Evolutionary conservation across 2,329 filamentous ascomycete genomes (phyloP).

Genomic region (Paracoccidioides brasiliensis): DNA sequence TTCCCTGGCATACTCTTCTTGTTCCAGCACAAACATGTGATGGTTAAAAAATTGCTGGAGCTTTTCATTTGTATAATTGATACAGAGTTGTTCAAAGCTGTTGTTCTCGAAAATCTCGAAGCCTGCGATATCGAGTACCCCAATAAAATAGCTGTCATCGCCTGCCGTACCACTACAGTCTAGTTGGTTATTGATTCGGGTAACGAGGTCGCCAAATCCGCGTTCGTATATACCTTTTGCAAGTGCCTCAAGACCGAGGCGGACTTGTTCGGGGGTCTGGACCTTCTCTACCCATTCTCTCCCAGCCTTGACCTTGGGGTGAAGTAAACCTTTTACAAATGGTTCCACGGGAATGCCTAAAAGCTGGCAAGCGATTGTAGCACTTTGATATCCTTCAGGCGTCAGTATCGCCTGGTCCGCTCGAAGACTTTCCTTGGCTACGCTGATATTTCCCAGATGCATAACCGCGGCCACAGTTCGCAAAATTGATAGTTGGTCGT

Average conservation of each 20-base stretch:
- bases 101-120: slow-evolving; percentile 99
- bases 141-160: slow-evolving; percentile 91
- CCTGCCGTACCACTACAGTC: slow-evolving; percentile 70
- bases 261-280: slow-evolving; percentile 92
- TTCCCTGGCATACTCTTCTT: slow-evolving; percentile 93
- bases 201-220: slow-evolving; percentile 83
- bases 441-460: slow-evolving; percentile 81
- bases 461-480: slow-evolving; percentile 81
- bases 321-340: slow-evolving; percentile 77
- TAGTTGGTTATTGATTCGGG: slow-evolving; percentile 79
- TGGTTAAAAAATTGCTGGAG: slow-evolving; percentile 99
- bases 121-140: slow-evolving; percentile 94
- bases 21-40: slow-evolving; percentile 98
- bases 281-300: slow-evolving; percentile 98
- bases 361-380: slow-evolving; percentile 66
- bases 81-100: slow-evolving; percentile 97
- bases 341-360: slow-evolving; percentile 73
- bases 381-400: slow-evolving; percentile 59
- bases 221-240: slow-evolving; percentile 97
- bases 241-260: slow-evolving; percentile 75
- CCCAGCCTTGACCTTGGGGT: slow-evolving; percentile 88
- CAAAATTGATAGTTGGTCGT: slow-evolving; percentile 72
- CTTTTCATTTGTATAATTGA: slow-evolving; percentile 99
- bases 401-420: slow-evolving; percentile 80
- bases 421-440: slow-evolving; percentile 79